phyloP scores from a whole-genome alignment of 257 asterid genomes.

The Solanum phureja region DNA sequence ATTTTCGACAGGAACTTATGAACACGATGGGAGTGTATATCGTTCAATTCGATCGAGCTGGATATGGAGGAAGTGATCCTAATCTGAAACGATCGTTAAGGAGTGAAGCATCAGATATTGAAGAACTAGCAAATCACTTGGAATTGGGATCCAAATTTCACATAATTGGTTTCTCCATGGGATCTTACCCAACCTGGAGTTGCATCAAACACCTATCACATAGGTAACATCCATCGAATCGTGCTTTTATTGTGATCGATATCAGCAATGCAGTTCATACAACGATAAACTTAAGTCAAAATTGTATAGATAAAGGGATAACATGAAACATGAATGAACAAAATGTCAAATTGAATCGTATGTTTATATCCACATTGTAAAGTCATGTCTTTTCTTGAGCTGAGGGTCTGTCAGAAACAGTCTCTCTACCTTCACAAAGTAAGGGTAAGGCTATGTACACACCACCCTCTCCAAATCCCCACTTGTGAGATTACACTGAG shows the following conservation, averaged over 20 bases:
- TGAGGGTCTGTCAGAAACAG: neutral
- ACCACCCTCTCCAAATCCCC: neutral
- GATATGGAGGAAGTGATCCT: conserved; percentile 94
- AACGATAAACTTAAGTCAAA: neutral
- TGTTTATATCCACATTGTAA: too few relatives aligned
- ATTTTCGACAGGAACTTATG: conserved; percentile 44
- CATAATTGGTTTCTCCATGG: conserved; percentile 73
- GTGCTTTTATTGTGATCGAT: neutral
- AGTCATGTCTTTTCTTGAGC: neutral
- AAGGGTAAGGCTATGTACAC: neutral
- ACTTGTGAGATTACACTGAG: neutral
- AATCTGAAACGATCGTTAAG: conserved; percentile 60
- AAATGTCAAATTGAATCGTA: neutral
- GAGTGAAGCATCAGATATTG: conserved; percentile 75
- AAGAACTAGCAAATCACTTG: conserved; percentile 69
- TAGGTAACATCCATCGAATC: conserved; percentile 20
- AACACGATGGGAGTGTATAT: conserved; percentile 51
- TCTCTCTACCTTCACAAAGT: neutral
- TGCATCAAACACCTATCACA: conserved; percentile 66
- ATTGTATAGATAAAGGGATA: neutral
- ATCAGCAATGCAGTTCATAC: neutral
- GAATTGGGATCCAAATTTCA: conserved; percentile 59
- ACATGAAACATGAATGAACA: neutral
- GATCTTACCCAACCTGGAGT: conserved; percentile 73
- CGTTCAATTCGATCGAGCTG: conserved; percentile 73